phyloP scores from a whole-genome alignment of 805 yeast species.

The Saccharomycopsis fermentans region DNA sequence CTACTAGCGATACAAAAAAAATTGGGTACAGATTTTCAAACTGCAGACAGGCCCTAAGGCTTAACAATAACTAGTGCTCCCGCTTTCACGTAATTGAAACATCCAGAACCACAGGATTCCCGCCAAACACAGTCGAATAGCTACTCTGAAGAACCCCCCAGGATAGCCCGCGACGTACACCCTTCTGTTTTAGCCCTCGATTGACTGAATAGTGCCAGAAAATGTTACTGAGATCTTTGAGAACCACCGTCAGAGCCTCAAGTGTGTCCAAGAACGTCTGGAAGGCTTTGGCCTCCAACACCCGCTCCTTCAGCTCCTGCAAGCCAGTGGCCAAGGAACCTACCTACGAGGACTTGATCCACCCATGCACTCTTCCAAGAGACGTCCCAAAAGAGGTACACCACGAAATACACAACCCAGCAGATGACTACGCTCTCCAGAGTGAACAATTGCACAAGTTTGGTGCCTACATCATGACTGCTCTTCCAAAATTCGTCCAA shows the following conservation, averaged over 20 bases:
- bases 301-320: background rate
- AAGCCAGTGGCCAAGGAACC: background rate
- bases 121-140: no score
- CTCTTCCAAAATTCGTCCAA: slow-evolving; percentile 74
- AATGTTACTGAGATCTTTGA: background rate
- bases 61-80: no score
- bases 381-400: slow-evolving; percentile 16
- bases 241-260: background rate
- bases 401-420: slow-evolving; percentile 46
- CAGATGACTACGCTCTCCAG: slow-evolving; percentile 60
- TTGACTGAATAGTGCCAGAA: background rate
- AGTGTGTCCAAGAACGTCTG: background rate
- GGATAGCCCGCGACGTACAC: no score
- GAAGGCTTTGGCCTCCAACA: background rate
- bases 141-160: no score
- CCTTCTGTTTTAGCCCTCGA: no score
- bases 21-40: background rate
- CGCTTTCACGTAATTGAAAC: no score
- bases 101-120: no score
- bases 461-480: slow-evolving; percentile 68
- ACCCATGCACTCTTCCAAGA: slow-evolving; percentile 16
- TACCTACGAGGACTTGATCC: slow-evolving; percentile 16
- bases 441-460: slow-evolving; percentile 68
- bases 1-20: background rate
- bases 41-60: no score